A percentile compares a stretch with the other conserved stretches of the same genome.
Evolutionary conservation across 306 rosid genomes (phyloP).

Genomic region (Acmispon strigosus): DNA sequence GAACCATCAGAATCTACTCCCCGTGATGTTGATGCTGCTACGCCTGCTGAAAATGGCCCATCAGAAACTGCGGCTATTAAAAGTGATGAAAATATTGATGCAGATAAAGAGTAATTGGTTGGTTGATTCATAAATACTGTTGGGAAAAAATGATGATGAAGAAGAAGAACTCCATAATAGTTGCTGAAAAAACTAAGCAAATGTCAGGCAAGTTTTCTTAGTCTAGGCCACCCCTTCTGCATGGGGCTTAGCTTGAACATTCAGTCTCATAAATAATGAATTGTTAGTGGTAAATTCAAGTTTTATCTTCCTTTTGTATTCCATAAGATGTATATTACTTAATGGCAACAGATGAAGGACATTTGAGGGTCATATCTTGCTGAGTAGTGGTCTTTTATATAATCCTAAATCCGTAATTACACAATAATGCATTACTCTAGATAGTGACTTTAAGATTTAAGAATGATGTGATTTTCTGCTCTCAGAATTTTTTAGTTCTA

Average conservation of each 20-base stretch:
- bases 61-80: constrained; percentile 42
- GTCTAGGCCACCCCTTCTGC: constrained; percentile 17
- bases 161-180: background rate
- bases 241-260: constrained; percentile 14
- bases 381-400: background rate
- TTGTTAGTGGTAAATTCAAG: constrained; percentile 2
- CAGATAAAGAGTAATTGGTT: constrained; percentile 25
- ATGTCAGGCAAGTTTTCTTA: constrained; percentile 1
- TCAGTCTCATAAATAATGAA: constrained; percentile 20
- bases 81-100: constrained; percentile 42
- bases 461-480: too few relatives aligned
- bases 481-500: too few relatives aligned
- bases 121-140: background rate
- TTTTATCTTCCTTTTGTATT: background rate
- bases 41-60: constrained; percentile 37
- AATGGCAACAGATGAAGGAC: background rate
- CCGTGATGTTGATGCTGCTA: constrained; percentile 27
- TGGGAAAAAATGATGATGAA: background rate
- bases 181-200: constrained; percentile 10
- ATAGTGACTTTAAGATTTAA: too few relatives aligned
- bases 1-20: constrained; percentile 42
- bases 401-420: background rate
- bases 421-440: background rate
- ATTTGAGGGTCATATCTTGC: background rate
- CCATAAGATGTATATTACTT: constrained; percentile 12